These are phyloP conservation scores for Tephrocybe sp. DNA, from an alignment of 768 basidiomycete genomes.

Conservation along the genomic window DNA sequence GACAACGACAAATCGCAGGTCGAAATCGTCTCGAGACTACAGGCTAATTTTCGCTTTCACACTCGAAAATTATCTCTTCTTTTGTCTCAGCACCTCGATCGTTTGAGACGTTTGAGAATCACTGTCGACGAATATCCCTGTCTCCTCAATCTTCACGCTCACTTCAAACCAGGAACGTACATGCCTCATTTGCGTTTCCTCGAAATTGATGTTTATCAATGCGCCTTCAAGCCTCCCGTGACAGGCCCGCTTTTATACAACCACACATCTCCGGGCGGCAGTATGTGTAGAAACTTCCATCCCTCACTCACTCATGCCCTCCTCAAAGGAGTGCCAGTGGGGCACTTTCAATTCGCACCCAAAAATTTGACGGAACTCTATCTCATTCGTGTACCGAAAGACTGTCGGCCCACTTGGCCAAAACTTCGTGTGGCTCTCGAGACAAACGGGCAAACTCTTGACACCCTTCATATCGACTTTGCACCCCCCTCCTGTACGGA, in stretches of 20 bases:
- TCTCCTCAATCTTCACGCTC: neutral
- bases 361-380: neutral
- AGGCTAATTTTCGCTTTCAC: neutral
- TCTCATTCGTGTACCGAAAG: neutral
- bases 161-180: neutral
- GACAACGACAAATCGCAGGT: neutral
- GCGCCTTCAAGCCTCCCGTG: no score
- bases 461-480: slow-evolving; percentile 3
- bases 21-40: neutral
- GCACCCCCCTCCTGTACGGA: neutral
- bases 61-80: neutral
- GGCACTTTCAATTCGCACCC: neutral
- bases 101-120: neutral
- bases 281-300: neutral
- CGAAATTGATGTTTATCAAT: neutral
- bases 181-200: neutral
- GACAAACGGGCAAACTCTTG: neutral
- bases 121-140: neutral
- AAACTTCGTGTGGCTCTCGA: neutral
- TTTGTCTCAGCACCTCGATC: neutral
- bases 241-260: no score
- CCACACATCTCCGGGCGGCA: no score
- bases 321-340: neutral
- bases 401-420: neutral
- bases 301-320: neutral